phyloP scores from a whole-genome alignment of 352 stramenopile genomes.

The Phytophthora tentaculata region DNA sequence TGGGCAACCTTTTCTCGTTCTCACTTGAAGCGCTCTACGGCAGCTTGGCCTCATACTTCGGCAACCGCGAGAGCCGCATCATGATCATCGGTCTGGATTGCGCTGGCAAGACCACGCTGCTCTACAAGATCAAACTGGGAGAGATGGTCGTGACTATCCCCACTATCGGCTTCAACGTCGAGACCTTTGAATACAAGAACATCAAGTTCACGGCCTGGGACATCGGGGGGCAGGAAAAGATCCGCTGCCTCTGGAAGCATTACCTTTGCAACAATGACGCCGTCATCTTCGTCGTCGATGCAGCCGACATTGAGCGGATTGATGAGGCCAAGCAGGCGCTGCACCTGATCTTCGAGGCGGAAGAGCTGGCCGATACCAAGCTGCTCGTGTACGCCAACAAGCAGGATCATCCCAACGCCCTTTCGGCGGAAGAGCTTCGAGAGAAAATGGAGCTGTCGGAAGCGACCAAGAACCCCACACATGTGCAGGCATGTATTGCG shows the following conservation, averaged over 20 bases:
- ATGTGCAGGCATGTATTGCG: constrained; percentile 42
- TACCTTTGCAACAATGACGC: constrained; percentile 72
- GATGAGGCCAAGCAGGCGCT: constrained; percentile 53
- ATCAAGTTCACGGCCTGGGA: constrained; percentile 88
- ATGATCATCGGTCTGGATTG: constrained; percentile 95
- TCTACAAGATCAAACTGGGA: constrained; percentile 89
- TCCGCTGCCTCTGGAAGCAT: constrained; percentile 68
- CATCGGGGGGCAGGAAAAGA: constrained; percentile 60
- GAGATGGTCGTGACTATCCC: constrained; percentile 74
- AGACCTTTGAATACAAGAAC: constrained; percentile 75
- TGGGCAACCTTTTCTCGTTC: constrained; percentile 56
- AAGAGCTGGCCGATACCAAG: constrained; percentile 49
- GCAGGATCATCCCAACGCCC: constrained; percentile 44
- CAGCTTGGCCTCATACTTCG: constrained; percentile 39
- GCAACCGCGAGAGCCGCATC: constrained; percentile 50
- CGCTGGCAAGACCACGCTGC: constrained; percentile 97
- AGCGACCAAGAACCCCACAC: constrained; percentile 43
- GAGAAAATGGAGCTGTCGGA: constrained; percentile 41
- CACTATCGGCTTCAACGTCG: constrained; percentile 91
- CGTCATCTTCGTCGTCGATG: constrained; percentile 89
- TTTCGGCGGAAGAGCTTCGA: constrained; percentile 40
- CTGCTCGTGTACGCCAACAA: constrained; percentile 65
- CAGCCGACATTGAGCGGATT: constrained; percentile 56
- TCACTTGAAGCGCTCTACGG: constrained; percentile 44
- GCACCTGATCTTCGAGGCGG: constrained; percentile 44